phyloP scores from a whole-genome alignment of 2,329 filamentous ascomycete species.

The Trichophyton mentagrophytes region DNA sequence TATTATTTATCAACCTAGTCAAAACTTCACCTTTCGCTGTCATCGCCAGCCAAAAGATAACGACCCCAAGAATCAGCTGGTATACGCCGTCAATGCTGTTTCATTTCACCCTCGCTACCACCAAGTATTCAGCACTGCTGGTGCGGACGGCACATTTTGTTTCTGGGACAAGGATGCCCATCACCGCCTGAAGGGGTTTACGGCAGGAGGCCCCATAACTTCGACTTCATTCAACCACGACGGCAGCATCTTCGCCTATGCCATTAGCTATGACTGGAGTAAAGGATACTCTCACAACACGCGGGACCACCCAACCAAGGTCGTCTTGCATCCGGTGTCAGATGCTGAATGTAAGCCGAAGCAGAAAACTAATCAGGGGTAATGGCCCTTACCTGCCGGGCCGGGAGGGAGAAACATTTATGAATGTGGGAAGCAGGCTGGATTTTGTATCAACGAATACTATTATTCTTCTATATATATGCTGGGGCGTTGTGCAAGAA shows the following conservation, averaged over 20 bases:
- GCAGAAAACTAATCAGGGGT: background rate
- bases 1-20: conserved; percentile 37
- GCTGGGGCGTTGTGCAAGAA: no score
- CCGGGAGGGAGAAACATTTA: no score
- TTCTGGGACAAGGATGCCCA: conserved; percentile 76
- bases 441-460: no score
- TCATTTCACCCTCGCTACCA: conserved; percentile 93
- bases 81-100: conserved; percentile 92
- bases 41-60: conserved; percentile 65
- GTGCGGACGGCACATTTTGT: conserved; percentile 79
- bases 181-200: conserved; percentile 78
- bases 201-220: conserved; percentile 78
- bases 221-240: conserved; percentile 77
- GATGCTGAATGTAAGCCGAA: background rate
- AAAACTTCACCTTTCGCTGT: conserved; percentile 98
- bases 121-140: conserved; percentile 84
- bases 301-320: conserved; percentile 55
- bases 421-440: no score
- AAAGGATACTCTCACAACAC: conserved; percentile 85
- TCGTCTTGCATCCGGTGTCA: conserved; percentile 64
- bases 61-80: conserved; percentile 61
- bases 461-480: no score
- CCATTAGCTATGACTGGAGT: conserved; percentile 93
- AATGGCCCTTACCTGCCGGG: background rate
- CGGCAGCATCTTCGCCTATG: conserved; percentile 78